Evolutionary conservation across 768 basidiomycete species (phyloP), one percentile per base, ranked within the genome.

Genomic region (Podaxis sp.): DNA sequence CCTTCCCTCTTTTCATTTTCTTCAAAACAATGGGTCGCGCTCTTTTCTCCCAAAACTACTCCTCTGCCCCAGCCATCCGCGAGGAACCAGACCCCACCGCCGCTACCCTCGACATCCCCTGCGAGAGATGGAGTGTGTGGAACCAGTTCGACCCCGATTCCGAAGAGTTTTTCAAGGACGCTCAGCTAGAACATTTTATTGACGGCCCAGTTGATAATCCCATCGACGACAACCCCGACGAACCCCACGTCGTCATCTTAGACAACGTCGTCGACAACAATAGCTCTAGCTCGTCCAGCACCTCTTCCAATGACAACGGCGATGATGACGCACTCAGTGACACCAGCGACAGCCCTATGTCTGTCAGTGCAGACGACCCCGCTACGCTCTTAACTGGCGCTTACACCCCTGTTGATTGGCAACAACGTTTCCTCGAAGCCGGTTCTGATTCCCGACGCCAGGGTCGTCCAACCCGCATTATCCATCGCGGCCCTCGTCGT

Each of bases 71-170:
- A 25, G 73, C 74, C 51, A 76, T 83, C 53, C 77, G 77, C 65
- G 76, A 77, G 56, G 81, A 84, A 61, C 78, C 79, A 58, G 81
- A 84, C 65, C 70, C 71, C 37, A 58, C 64, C 60, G 69, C 70
- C 56, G 67, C 66, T 60, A 61, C 66, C 15, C 84, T 76, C 78
- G 78, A 84, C 57, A 68, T 68, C 59, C 64, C 66, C 25, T 85
- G 77, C 78, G 78, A 84, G 71, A 84, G 75, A 71, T 91, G 89
- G 88, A 83, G 85, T 60, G 73, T 78, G 64, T 79, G 78, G 73
- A 88, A 89, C 70, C 78, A 83, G 9, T 91, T 91, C 72, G 89
- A 91, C 73, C 90, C 90, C 4, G 90, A 91, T 73, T 86, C 88
- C n/a, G 88, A 90, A 67, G 89, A 89, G 66, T 90, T 90, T 70